A percentile compares a stretch with the other conserved stretches of the same genome.
phyloP scores from a whole-genome alignment of 2,329 filamentous ascomycete genomes.

The Epichloe coenophiala region DNA sequence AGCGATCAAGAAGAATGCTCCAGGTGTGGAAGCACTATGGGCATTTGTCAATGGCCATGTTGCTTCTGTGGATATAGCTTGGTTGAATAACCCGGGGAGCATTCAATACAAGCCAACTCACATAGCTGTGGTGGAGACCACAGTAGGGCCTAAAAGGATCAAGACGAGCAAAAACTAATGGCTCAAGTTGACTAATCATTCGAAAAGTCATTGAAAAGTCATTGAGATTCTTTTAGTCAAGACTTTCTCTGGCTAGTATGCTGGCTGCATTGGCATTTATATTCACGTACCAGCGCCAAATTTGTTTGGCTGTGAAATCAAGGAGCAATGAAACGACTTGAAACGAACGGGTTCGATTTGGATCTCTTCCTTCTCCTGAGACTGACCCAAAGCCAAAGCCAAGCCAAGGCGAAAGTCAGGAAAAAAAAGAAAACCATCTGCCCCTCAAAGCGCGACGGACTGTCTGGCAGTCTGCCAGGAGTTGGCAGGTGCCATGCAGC shows the following conservation, averaged over 20 bases:
- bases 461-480: neutral
- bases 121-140: conserved; percentile 22
- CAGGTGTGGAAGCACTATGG: conserved; percentile 41
- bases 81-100: conserved; percentile 25
- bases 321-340: too few species aligned
- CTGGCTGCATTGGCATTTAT: neutral
- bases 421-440: neutral
- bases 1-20: conserved; percentile 42
- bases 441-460: neutral
- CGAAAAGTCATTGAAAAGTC: neutral
- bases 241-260: neutral
- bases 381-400: too few species aligned
- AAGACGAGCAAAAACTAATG: neutral
- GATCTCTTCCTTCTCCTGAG: too few species aligned
- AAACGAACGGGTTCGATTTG: too few species aligned
- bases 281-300: too few species aligned
- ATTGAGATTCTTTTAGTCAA: neutral
- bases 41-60: conserved; percentile 42
- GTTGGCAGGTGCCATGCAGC: conserved; percentile 5
- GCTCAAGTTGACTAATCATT: neutral
- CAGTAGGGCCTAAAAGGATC: conserved; percentile 18
- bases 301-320: too few species aligned
- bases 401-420: neutral
- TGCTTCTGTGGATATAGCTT: conserved; percentile 36
- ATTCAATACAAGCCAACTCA: conserved; percentile 18